Evolutionary conservation across 768 basidiomycete genomes (phyloP).

Genomic region (Trametes cubensis): DNA sequence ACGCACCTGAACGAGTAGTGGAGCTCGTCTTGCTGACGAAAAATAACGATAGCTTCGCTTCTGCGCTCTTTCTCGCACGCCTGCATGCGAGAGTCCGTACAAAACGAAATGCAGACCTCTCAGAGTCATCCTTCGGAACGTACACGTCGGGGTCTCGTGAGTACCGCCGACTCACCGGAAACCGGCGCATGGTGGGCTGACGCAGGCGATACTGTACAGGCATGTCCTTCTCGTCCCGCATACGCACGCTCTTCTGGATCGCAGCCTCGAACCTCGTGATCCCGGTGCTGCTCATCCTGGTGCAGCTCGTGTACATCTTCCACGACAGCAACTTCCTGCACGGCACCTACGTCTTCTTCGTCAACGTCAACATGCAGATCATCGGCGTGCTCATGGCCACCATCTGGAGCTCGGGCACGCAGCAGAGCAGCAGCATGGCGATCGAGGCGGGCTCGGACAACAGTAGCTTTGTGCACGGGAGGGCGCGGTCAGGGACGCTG

Average conservation of each 20-base stretch:
- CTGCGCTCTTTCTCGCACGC: slow-evolving; percentile 5
- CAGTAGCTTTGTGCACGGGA: not conserved
- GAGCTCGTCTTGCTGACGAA: not conserved
- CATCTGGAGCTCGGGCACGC: slow-evolving; percentile 13
- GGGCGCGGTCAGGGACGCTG: too few species aligned
- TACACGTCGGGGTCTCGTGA: too few species aligned
- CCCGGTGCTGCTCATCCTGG: slow-evolving; percentile 40
- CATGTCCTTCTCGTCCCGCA: slow-evolving; percentile 13
- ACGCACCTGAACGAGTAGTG: not conserved
- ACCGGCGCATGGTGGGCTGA: too few species aligned
- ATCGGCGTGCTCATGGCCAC: slow-evolving; percentile 19
- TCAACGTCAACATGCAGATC: slow-evolving; percentile 18
- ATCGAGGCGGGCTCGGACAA: not conserved
- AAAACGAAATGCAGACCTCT: not conserved
- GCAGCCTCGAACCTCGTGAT: slow-evolving; percentile 43
- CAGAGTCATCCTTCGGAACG: not conserved
- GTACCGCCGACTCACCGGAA: not conserved
- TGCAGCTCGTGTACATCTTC: slow-evolving; percentile 32
- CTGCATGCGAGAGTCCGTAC: not conserved
- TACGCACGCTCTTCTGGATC: slow-evolving; percentile 41
- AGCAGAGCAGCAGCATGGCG: not conserved
- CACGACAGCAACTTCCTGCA: slow-evolving; percentile 10
- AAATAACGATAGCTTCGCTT: not conserved
- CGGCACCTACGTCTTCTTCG: slow-evolving; percentile 18
- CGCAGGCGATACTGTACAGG: not conserved